These are phyloP conservation scores for Fusarium nurragi DNA, from an alignment of 2,329 filamentous ascomycete species.

Conservation along the genomic window DNA sequence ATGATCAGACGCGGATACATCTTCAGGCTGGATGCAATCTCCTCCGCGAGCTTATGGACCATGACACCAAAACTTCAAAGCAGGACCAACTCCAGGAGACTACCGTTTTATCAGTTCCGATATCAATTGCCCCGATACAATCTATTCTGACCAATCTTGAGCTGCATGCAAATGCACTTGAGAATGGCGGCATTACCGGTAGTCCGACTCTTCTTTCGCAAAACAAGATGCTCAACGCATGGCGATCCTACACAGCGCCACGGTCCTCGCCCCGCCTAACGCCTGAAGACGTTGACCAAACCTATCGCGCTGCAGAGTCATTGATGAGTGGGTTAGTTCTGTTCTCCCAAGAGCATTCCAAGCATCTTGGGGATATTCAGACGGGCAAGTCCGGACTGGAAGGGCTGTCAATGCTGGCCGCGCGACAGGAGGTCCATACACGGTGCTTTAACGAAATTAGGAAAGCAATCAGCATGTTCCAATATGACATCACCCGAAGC, in stretches of 20 bases:
- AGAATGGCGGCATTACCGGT: background rate
- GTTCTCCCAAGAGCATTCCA: constrained; percentile 12
- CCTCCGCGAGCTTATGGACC: background rate
- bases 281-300: background rate
- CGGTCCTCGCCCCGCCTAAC: background rate
- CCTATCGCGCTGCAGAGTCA: constrained; percentile 5
- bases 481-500: background rate
- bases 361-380: background rate
- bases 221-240: background rate
- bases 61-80: background rate
- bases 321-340: background rate
- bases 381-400: background rate
- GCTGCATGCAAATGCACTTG: background rate
- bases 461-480: background rate
- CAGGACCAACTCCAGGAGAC: background rate
- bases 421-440: background rate
- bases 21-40: constrained; percentile 9
- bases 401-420: background rate
- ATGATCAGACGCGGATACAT: constrained; percentile 8
- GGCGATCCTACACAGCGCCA: constrained; percentile 13
- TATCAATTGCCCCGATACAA: background rate
- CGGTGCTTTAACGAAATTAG: constrained; percentile 13
- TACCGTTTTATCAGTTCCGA: background rate
- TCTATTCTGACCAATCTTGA: background rate
- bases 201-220: background rate